phyloP scores from a whole-genome alignment of 1,139 yeast species.

The Suhomyces wounanorum region DNA sequence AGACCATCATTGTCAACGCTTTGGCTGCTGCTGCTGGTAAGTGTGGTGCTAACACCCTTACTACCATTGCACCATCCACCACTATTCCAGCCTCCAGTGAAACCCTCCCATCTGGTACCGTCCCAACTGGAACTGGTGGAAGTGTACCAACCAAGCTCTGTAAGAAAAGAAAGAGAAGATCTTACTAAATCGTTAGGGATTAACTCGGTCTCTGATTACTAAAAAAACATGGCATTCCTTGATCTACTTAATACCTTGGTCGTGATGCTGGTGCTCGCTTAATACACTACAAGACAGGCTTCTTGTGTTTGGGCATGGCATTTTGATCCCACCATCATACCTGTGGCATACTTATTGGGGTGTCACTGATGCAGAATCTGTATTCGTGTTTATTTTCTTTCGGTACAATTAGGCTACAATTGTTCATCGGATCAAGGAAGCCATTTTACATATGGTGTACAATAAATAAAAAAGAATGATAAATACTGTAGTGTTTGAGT shows the following conservation, averaged over 20 bases:
- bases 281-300: constrained; percentile 14
- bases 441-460: constrained; percentile 10
- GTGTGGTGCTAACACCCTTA: constrained; percentile 37
- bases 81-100: constrained; percentile 19
- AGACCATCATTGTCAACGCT: constrained; percentile 45
- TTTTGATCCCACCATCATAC: constrained; percentile 4
- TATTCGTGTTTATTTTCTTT: constrained; percentile 9
- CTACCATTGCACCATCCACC: constrained; percentile 26
- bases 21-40: constrained; percentile 49
- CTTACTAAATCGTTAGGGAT: constrained; percentile 21
- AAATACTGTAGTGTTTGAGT: background rate
- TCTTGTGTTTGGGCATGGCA: constrained; percentile 1
- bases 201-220: background rate
- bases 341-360: constrained; percentile 9
- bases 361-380: constrained; percentile 6
- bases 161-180: constrained; percentile 35
- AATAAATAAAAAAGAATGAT: constrained; percentile 5
- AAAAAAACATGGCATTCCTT: constrained; percentile 4
- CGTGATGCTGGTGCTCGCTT: constrained; percentile 4
- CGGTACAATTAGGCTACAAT: constrained; percentile 13
- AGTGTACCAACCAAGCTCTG: constrained; percentile 15
- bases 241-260: constrained; percentile 5
- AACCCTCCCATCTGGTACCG: constrained; percentile 20
- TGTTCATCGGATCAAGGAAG: constrained; percentile 10
- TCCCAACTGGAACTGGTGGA: constrained; percentile 15